Evolutionary conservation across 176 grass and related monocot genomes (phyloP).

Genomic region (Bonia amplexicaulis): DNA sequence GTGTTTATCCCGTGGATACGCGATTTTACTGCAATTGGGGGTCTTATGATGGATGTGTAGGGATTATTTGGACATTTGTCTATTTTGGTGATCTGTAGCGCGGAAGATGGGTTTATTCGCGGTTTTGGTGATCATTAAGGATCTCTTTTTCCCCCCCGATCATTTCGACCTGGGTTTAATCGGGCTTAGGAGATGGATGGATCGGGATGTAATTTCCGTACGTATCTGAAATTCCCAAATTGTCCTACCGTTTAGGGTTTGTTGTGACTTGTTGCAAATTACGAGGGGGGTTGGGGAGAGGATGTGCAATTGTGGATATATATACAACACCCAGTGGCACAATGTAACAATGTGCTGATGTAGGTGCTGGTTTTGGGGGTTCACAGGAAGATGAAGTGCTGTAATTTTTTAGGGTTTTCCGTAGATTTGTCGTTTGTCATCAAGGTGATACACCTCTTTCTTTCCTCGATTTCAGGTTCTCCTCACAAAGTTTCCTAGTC

Average conservation of each 20-base stretch:
- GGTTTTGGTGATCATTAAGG: not conserved
- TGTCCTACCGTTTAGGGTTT: not conserved
- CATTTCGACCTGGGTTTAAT: not conserved
- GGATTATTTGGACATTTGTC: not conserved
- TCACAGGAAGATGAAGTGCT: not conserved
- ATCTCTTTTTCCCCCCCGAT: not conserved
- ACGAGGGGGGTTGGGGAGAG: not conserved
- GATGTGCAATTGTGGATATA: not conserved
- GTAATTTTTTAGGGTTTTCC: not conserved
- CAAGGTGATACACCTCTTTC: not conserved
- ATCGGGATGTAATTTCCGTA: not conserved
- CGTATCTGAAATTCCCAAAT: not conserved
- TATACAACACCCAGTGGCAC: not conserved
- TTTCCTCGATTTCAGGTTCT: constrained; percentile 44
- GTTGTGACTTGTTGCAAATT: not conserved
- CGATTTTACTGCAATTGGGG: no score
- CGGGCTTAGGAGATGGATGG: not conserved
- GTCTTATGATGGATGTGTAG: not conserved
- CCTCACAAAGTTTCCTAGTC: constrained; percentile 60
- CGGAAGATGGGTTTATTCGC: not conserved
- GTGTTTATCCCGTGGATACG: not conserved
- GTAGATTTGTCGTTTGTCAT: not conserved
- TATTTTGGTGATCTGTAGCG: not conserved
- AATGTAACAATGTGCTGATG: not conserved
- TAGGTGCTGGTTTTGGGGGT: not conserved